Base-by-base conservation (phyloP, 164 flowering plant species). In the Platanus orientalis region DNA sequence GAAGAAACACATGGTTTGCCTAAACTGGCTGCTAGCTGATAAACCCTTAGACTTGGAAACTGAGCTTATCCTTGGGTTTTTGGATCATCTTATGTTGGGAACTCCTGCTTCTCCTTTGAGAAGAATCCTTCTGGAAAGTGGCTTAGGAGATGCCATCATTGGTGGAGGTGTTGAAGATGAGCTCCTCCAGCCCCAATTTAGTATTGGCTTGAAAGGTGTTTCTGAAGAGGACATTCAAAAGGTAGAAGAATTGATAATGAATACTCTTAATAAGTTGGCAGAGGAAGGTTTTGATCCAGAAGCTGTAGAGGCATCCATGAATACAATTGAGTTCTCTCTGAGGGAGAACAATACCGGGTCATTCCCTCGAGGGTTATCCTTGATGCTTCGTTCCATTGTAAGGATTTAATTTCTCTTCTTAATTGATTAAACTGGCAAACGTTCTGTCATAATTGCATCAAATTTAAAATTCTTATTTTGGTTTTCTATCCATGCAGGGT, bases 311-410 rank as follows among this genome's bases (percentile, higher is more conserved):
- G 99, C 99, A 64, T 92, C 99, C 21, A 85, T 95, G 97, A 95
- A 95, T 66, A 95, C 99, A 36, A 91, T 95, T 69, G 99, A 95
- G 73, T 95, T 92, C 67, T 86, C 99, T 67, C 88, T 95, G 23
- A 76, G 96, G 76, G 99, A 95, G 75, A 92, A 95, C 65, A 95
- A 95, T 71, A 95, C 99, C 26, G 99, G 97, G 0, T 95, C 99
- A 54, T 95, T 95, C 62, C 99, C 99, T 60, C 88, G 99, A 60
- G 97, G 99, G 65, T 71, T 95, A 67, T 93, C 99, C 5, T 69
- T 95, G 76, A 95, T 95, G 99, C 96, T 95, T 58, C 88, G 90
- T 11, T 86, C 99, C 52, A 81, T 90, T 58, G 98, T 94, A 84
- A 78, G 85, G 50, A 52, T 13, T 26, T 39, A 25, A 29, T 12